These are phyloP conservation scores for Phytophthora citrophthora DNA, from an alignment of 352 stramenopile genomes.

Conservation along the genomic window DNA sequence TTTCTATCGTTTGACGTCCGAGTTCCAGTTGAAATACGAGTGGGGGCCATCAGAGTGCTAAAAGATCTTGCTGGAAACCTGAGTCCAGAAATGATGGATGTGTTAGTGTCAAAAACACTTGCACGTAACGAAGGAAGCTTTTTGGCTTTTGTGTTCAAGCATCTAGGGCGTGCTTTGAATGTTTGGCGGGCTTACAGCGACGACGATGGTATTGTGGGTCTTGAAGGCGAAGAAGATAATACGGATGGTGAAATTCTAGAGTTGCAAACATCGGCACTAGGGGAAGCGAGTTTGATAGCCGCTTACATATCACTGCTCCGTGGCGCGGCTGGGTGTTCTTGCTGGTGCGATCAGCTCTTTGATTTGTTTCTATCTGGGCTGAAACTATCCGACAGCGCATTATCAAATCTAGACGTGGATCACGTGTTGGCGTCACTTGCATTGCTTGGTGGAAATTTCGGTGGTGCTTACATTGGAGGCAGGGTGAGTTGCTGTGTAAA, in stretches of 20 bases:
- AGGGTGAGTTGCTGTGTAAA: conserved; percentile 78
- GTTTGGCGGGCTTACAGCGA: conserved; percentile 50
- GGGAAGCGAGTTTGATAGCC: conserved; percentile 44
- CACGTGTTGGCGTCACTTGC: conserved; percentile 47
- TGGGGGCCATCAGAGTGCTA: conserved; percentile 52
- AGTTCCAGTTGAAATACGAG: conserved; percentile 56
- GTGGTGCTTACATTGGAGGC: conserved; percentile 54
- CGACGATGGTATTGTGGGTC: conserved; percentile 4
- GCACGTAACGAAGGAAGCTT: conserved; percentile 31
- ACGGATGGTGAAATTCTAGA: conserved; percentile 28
- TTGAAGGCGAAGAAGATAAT: conserved; percentile 13
- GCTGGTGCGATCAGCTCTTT: conserved; percentile 42
- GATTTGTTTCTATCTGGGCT: conserved; percentile 32
- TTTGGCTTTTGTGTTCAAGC: conserved; percentile 45
- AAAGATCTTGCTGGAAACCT: conserved; percentile 48
- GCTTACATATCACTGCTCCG: conserved; percentile 65
- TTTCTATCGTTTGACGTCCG: conserved; percentile 57
- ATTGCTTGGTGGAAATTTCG: conserved; percentile 64
- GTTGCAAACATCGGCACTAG: conserved; percentile 55
- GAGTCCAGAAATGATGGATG: conserved; percentile 40
- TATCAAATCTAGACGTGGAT: conserved; percentile 19
- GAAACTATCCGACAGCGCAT: neutral
- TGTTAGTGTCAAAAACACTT: conserved; percentile 41
- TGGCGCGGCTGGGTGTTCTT: conserved; percentile 23
- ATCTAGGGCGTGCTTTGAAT: conserved; percentile 42